Percentiles rank a stretch among this genome's conserved stretches.
These are phyloP conservation scores for Aspergillus flavus DNA, from an alignment of 2,329 filamentous ascomycete species.

Conservation along the genomic window DNA sequence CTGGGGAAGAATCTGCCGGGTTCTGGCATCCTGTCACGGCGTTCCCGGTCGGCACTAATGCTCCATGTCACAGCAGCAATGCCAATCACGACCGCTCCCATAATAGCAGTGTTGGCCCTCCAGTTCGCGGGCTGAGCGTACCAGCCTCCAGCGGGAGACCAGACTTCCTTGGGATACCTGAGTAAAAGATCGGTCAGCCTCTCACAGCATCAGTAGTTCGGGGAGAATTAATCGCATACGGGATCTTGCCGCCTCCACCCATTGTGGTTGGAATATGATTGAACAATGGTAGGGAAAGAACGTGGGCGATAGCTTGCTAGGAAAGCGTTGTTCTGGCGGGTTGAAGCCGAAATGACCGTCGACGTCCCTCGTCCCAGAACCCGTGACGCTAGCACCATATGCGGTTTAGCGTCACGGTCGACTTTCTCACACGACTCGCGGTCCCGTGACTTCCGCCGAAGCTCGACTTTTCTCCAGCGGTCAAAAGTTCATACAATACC, in stretches of 20 bases:
- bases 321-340: conserved; percentile 27
- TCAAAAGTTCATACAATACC: conserved; percentile 25
- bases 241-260: conserved; percentile 80
- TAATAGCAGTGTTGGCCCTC: conserved; percentile 84
- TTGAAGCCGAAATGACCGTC: conserved; percentile 36
- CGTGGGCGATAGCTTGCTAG: conserved; percentile 25
- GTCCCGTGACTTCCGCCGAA: conserved; percentile 43
- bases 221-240: conserved; percentile 55
- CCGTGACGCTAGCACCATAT: conserved; percentile 30
- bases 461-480: conserved; percentile 41
- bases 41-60: conserved; percentile 73
- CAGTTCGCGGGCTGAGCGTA: conserved; percentile 94
- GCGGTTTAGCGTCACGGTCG: conserved; percentile 29
- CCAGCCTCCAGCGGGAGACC: conserved; percentile 98
- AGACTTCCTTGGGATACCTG: conserved; percentile 98
- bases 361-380: conserved; percentile 29
- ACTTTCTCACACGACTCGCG: conserved; percentile 33
- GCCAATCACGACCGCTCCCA: conserved; percentile 68
- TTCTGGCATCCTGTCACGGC: conserved; percentile 74
- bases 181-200: conserved; percentile 27
- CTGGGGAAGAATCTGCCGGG: conserved; percentile 78
- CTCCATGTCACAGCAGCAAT: conserved; percentile 70
- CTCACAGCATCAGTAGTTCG: conserved; percentile 1
- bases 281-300: conserved; percentile 24
- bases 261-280: conserved; percentile 39